Evolutionary conservation across 768 basidiomycete genomes (phyloP).

Genomic region (Porphyrellus cyaneotinctus): DNA sequence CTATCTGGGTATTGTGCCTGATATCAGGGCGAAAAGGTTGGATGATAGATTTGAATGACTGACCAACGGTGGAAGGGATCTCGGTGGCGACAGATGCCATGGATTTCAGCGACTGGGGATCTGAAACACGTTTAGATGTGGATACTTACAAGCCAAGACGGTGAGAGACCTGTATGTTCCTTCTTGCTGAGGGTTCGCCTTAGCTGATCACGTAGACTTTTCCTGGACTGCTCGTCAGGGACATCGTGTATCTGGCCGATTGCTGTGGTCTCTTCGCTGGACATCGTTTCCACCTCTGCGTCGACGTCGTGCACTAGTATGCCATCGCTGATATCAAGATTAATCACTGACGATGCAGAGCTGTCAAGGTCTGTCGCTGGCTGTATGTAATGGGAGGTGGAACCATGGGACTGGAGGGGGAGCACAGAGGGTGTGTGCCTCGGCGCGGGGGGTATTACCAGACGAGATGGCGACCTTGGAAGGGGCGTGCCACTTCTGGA

Average conservation of each 20-base stretch:
- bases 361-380: conserved; percentile 47
- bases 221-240: conserved; percentile 58
- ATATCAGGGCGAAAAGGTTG: conserved; percentile 4
- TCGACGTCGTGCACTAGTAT: conserved; percentile 71
- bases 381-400: conserved; percentile 25
- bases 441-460: conserved; percentile 47
- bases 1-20: conserved; percentile 4
- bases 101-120: conserved; percentile 12
- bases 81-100: conserved; percentile 33
- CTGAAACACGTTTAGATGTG: conserved; percentile 6
- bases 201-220: conserved; percentile 64
- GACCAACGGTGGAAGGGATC: conserved; percentile 24
- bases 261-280: conserved; percentile 51
- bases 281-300: conserved; percentile 51
- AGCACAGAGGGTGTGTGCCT: conserved; percentile 55
- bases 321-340: conserved; percentile 62
- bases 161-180: conserved; percentile 42
- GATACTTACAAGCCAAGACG: conserved; percentile 8
- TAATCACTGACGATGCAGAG: conserved; percentile 67
- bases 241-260: conserved; percentile 41
- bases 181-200: conserved; percentile 59
- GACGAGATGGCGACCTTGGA: conserved; percentile 46
- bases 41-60: conserved; percentile 7
- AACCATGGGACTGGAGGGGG: conserved; percentile 49
- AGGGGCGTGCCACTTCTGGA: conserved; percentile 37